Conservation (phyloP, 116 monocot species). For the Papilionanthe hybrid region DNA sequence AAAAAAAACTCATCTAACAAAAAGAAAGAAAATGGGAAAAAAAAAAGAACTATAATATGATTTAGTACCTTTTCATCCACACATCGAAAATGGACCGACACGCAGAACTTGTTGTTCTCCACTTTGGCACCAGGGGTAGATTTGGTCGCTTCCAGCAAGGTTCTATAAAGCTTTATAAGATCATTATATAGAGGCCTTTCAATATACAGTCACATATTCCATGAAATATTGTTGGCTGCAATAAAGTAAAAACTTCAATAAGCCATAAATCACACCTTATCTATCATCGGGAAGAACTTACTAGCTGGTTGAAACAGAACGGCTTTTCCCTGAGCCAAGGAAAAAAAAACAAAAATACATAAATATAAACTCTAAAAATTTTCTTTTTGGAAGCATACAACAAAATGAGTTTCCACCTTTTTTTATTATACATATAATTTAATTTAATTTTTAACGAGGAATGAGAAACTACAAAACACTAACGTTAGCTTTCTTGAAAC, state of each 20-base stretch:
- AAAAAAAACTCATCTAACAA: neutral
- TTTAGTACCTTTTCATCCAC: constrained; percentile 59
- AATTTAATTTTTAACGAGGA: neutral
- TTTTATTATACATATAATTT: neutral
- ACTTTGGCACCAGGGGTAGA: constrained; percentile 37
- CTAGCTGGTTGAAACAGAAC: constrained; percentile 49
- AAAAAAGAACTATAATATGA: neutral
- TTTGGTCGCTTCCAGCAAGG: constrained; percentile 36
- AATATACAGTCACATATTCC: neutral
- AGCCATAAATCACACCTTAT: constrained; percentile 26
- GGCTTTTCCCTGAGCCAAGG: constrained; percentile 17
- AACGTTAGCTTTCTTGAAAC: constrained; percentile 33
- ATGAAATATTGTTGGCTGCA: neutral
- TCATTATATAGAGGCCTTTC: neutral
- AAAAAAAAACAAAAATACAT: neutral
- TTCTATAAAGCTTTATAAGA: constrained; percentile 34
- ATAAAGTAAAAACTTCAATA: neutral
- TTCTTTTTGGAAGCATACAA: neutral
- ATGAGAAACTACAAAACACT: neutral
- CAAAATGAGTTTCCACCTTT: neutral
- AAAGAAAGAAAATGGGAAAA: neutral
- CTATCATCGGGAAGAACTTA: constrained; percentile 54
- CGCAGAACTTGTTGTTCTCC: constrained; percentile 71
- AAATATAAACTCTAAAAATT: neutral
- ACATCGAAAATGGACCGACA: constrained; percentile 66